Evolutionary conservation across 164 flowering plant species (phyloP).

Genomic region (Aristolochia fimbriata): DNA sequence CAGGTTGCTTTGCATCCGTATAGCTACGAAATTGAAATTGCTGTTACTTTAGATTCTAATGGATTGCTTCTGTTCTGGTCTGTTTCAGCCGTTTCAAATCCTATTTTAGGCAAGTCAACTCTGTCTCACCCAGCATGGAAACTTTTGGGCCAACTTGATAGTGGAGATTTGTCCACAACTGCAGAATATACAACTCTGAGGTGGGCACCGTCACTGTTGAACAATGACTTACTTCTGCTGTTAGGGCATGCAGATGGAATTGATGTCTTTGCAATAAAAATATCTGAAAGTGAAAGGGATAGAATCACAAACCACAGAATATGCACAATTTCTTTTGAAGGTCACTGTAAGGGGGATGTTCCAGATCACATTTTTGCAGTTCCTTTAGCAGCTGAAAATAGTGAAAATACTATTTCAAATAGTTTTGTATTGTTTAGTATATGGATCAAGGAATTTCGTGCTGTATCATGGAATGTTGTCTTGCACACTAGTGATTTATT

Average conservation of each 20-base stretch:
- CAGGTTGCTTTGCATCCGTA: slow-evolving; percentile 66
- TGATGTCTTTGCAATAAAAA: slow-evolving; percentile 51
- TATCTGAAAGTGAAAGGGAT: slow-evolving; percentile 24
- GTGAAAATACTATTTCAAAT: slow-evolving; percentile 21
- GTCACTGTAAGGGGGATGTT: slow-evolving; percentile 24
- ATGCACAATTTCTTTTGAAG: slow-evolving; percentile 57
- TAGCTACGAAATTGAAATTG: slow-evolving; percentile 40
- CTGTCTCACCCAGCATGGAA: slow-evolving; percentile 49
- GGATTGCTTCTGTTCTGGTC: slow-evolving; percentile 81
- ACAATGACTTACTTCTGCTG: slow-evolving; percentile 45
- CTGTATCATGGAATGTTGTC: slow-evolving; percentile 67
- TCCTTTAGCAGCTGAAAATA: slow-evolving; percentile 38
- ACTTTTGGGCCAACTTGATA: slow-evolving; percentile 30
- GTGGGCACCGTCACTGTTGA: slow-evolving; percentile 71
- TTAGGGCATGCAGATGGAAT: slow-evolving; percentile 64
- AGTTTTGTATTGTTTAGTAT: slow-evolving; percentile 57
- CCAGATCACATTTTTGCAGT: slow-evolving; percentile 44
- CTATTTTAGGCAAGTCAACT: slow-evolving; percentile 29
- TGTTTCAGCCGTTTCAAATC: slow-evolving; percentile 31
- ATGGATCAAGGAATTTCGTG: slow-evolving; percentile 62
- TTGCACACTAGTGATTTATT: slow-evolving; percentile 38
- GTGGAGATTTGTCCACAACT: slow-evolving; percentile 13
- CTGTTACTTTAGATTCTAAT: slow-evolving; percentile 77
- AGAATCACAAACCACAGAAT: slow-evolving; percentile 36
- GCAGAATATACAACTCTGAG: slow-evolving; percentile 48